Evolutionary conservation across 1,284 basidiomycete species (phyloP).

Genomic region (Neonothopanus nambi): DNA sequence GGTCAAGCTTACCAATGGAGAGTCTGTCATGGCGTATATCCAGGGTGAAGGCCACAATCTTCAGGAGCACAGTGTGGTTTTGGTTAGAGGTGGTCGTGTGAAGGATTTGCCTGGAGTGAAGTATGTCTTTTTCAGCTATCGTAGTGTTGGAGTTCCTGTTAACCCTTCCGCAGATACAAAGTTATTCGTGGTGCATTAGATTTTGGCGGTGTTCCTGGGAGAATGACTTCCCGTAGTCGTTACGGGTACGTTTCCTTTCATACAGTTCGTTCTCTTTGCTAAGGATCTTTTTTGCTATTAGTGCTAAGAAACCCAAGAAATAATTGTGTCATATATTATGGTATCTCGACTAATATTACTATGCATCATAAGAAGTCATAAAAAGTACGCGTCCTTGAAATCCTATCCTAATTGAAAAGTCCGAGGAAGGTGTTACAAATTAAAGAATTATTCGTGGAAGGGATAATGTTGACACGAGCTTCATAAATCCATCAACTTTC

Average conservation of each 20-base stretch:
- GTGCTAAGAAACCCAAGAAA: constrained; percentile 85
- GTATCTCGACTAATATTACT: neutral
- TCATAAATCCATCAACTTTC: constrained; percentile 42
- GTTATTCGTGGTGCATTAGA: constrained; percentile 93
- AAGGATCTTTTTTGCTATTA: constrained; percentile 14
- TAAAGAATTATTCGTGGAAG: neutral
- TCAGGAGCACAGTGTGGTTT: constrained; percentile 96
- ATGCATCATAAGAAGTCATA: too few species aligned
- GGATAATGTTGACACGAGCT: neutral
- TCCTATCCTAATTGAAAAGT: too few species aligned
- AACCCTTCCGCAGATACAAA: constrained; percentile 75
- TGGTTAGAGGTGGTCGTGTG: constrained; percentile 91
- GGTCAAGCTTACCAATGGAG: constrained; percentile 91
- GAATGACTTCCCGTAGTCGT: constrained; percentile 83
- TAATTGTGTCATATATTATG: constrained; percentile 29
- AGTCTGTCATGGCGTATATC: constrained; percentile 91
- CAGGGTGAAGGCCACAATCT: constrained; percentile 98
- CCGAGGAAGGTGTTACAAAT: too few species aligned
- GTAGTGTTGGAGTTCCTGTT: neutral
- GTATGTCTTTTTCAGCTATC: constrained; percentile 49
- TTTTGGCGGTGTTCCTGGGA: constrained; percentile 87
- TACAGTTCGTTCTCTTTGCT: constrained; percentile 9
- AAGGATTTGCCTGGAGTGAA: constrained; percentile 97
- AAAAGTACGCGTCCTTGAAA: too few species aligned
- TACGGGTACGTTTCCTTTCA: constrained; percentile 75